A percentile compares a stretch with the other conserved stretches of the same genome.
Conservation (phyloP, 139 green algal species). For the Chlorella sp. region DNA sequence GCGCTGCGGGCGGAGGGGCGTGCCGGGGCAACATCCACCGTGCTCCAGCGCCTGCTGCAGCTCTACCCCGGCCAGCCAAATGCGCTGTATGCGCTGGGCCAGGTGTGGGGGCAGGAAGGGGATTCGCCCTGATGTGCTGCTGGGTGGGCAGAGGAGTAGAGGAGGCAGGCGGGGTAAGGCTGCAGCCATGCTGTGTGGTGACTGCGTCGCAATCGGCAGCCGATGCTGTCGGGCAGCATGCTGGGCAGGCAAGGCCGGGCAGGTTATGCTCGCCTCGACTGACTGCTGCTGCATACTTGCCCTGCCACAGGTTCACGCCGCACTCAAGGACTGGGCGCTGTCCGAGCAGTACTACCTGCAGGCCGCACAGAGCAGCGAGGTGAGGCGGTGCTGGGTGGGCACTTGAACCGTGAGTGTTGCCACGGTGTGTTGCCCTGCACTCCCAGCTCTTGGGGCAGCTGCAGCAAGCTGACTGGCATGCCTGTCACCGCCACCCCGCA, state of each 20-base stretch:
- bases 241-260: too few relatives aligned
- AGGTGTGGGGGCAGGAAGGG: conserved; percentile 6
- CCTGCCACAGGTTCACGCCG: conserved; percentile 33
- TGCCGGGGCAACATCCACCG: conserved; percentile 5
- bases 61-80: conserved; percentile 27
- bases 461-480: too few relatives aligned
- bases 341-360: conserved; percentile 40
- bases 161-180: too few relatives aligned
- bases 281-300: neutral
- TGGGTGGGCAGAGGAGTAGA: too few relatives aligned
- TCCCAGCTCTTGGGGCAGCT: too few relatives aligned
- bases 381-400: neutral
- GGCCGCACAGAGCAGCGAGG: conserved; percentile 13
- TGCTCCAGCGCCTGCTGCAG: conserved; percentile 41
- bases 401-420: neutral
- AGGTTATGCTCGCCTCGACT: too few relatives aligned
- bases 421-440: too few relatives aligned
- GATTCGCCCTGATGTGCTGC: too few relatives aligned
- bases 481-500: neutral
- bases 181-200: neutral
- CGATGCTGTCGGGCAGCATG: neutral
- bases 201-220: neutral
- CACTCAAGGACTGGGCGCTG: conserved; percentile 48
- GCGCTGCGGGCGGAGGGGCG: conserved; percentile 32
- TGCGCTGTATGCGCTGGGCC: conserved; percentile 48